Percentiles rank a stretch among this genome's conserved stretches.
These are phyloP conservation scores for Pyrenochaeta sp. DNA, from an alignment of 2,329 filamentous ascomycete species.

Conservation along the genomic window DNA sequence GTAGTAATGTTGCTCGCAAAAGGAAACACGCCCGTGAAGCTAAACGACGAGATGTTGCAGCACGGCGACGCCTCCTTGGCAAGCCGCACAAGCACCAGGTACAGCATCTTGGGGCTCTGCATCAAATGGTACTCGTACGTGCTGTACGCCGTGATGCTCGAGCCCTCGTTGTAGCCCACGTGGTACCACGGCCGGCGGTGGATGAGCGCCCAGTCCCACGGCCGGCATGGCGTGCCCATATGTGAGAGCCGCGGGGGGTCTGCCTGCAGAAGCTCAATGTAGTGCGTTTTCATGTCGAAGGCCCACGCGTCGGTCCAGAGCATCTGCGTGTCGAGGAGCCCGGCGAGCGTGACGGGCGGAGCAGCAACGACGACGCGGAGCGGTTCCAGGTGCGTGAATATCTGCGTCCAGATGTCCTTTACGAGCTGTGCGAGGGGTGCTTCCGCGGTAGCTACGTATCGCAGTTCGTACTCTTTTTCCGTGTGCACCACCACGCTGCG, in stretches of 20 bases:
- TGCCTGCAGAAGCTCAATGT: conserved; percentile 57
- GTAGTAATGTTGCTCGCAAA: conserved; percentile 64
- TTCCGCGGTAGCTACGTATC: conserved; percentile 35
- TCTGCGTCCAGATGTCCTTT: conserved; percentile 36
- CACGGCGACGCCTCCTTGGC: conserved; percentile 31
- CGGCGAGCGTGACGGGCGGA: conserved; percentile 68
- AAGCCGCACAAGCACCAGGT: conserved; percentile 52
- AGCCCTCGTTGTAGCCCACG: conserved; percentile 76
- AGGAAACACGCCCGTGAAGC: conserved; percentile 73
- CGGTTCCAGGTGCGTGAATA: conserved; percentile 41
- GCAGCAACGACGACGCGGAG: conserved; percentile 54
- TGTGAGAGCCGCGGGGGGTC: conserved; percentile 15
- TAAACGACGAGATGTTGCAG: conserved; percentile 55
- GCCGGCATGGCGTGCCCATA: conserved; percentile 16
- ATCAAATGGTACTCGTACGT: conserved; percentile 76
- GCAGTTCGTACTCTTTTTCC: conserved; percentile 47
- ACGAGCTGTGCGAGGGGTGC: conserved; percentile 60
- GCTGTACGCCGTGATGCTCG: conserved; percentile 73
- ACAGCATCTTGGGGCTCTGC: conserved; percentile 67
- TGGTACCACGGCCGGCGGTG: conserved; percentile 69
- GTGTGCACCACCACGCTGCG: conserved; percentile 57
- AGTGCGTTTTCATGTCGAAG: conserved; percentile 69
- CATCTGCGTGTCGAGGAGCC: conserved; percentile 65
- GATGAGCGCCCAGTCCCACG: conserved; percentile 55
- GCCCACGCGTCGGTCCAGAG: conserved; percentile 67